These are phyloP conservation scores for Sindora glabra DNA, from an alignment of 306 rosid species.

Conservation along the genomic window DNA sequence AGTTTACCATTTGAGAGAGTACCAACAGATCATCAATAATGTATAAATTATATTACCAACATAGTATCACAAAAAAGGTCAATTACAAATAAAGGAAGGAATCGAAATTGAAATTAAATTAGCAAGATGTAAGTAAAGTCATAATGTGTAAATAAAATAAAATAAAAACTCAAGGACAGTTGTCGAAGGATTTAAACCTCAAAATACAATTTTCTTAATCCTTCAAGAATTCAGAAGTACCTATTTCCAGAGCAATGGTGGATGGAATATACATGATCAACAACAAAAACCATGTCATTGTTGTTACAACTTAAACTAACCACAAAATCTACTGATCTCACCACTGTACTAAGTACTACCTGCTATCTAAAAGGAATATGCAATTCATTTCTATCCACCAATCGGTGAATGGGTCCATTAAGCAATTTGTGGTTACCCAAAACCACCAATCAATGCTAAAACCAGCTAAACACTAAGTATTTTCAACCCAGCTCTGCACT, in stretches of 20 bases:
- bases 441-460: background rate
- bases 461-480: no score
- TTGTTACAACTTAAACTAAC: no score
- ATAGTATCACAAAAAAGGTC: no score
- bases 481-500: no score
- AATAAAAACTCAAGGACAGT: conserved; percentile 20
- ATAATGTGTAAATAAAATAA: conserved; percentile 22
- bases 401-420: conserved; percentile 21
- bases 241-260: conserved; percentile 49
- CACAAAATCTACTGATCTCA: conserved; percentile 43
- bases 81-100: no score
- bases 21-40: no score
- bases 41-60: no score
- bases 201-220: conserved; percentile 56
- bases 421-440: conserved; percentile 14
- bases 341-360: conserved; percentile 49
- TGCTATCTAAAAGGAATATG: conserved; percentile 37
- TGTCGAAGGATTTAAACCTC: conserved; percentile 36
- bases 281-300: conserved; percentile 13
- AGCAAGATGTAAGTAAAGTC: conserved; percentile 29
- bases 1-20: no score
- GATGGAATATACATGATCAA: conserved; percentile 59
- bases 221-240: conserved; percentile 41
- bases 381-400: conserved; percentile 18
- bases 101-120: no score